Percentiles rank a stretch among this genome's conserved stretches.
Conservation (phyloP, 495 filamentous ascomycete species). For the Aspergillus nanangensis region DNA sequence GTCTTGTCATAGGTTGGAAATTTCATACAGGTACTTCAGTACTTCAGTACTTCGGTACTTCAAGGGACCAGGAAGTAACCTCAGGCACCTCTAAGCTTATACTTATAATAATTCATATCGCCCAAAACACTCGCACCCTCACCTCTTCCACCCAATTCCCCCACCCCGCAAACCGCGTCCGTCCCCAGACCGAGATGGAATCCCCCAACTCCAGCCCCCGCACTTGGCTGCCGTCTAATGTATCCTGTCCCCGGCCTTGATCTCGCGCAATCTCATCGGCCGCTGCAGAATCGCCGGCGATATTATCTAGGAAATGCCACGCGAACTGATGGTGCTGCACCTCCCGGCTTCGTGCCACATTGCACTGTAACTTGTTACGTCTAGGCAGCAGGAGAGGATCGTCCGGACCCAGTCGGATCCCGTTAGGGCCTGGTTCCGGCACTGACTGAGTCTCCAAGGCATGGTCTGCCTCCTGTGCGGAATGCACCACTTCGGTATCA, state of each 20-base stretch:
- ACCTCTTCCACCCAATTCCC: conserved; percentile 50
- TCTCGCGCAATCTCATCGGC: conserved; percentile 31
- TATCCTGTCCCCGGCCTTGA: conserved; percentile 49
- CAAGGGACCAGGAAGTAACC: too few species aligned
- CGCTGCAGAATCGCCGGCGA: conserved; percentile 41
- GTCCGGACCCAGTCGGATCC: conserved; percentile 18
- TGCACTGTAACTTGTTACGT: conserved; percentile 48
- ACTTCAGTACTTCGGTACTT: too few species aligned
- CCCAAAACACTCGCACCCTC: conserved; percentile 61
- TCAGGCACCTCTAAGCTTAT: too few species aligned
- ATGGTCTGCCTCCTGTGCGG: conserved; percentile 14
- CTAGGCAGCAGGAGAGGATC: conserved; percentile 38
- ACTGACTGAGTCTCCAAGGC: not conserved
- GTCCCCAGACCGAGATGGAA: conserved; percentile 60
- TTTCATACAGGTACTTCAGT: too few species aligned
- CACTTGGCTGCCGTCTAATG: conserved; percentile 52
- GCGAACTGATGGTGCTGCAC: conserved; percentile 41
- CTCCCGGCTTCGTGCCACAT: conserved; percentile 31
- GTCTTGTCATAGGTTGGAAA: too few species aligned
- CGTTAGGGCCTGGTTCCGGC: conserved; percentile 7
- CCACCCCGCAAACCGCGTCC: conserved; percentile 61
- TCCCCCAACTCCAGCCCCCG: conserved; percentile 57
- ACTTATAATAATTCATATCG: too few species aligned
- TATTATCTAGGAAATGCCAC: conserved; percentile 53
- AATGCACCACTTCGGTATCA: conserved; percentile 47